A percentile compares a stretch with the other conserved stretches of the same genome.
Evolutionary conservation across 352 stramenopile species (phyloP).

Genomic region (Phytophthora cryptogea): DNA sequence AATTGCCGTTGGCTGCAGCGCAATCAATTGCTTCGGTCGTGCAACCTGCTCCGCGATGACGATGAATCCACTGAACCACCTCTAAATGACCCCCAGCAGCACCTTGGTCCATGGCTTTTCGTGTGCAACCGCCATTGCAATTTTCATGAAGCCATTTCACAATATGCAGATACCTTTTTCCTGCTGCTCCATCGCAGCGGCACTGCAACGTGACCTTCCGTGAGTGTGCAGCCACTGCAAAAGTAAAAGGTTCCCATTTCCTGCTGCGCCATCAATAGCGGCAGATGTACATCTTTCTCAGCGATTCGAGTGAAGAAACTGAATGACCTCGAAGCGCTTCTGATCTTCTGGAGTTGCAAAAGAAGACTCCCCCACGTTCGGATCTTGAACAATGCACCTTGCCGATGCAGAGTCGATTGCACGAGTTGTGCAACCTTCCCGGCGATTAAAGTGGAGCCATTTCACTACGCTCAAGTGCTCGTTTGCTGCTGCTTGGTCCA

Average conservation of each 20-base stretch:
- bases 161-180: not conserved
- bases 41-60: not conserved
- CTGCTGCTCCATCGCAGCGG: constrained; percentile 2
- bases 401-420: constrained; percentile 3
- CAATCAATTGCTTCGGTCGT: not conserved
- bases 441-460: too few relatives aligned
- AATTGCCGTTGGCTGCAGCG: not conserved
- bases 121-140: not conserved
- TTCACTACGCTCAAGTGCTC: not conserved
- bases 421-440: constrained; percentile 6
- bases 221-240: constrained; percentile 5
- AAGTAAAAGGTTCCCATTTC: not conserved
- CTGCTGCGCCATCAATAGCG: constrained; percentile 8
- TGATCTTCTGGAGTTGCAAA: not conserved
- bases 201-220: not conserved
- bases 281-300: not conserved
- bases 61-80: not conserved
- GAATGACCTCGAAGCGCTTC: constrained; percentile 7
- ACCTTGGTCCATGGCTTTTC: not conserved
- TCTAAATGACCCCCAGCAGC: not conserved
- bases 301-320: constrained; percentile 12
- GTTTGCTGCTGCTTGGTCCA: constrained; percentile 6
- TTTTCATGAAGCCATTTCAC: constrained; percentile 6
- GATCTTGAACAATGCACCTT: not conserved
- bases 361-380: too few relatives aligned